Base-by-base conservation (phyloP, 2,329 filamentous ascomycete species). In the Zasmidium cellare region DNA sequence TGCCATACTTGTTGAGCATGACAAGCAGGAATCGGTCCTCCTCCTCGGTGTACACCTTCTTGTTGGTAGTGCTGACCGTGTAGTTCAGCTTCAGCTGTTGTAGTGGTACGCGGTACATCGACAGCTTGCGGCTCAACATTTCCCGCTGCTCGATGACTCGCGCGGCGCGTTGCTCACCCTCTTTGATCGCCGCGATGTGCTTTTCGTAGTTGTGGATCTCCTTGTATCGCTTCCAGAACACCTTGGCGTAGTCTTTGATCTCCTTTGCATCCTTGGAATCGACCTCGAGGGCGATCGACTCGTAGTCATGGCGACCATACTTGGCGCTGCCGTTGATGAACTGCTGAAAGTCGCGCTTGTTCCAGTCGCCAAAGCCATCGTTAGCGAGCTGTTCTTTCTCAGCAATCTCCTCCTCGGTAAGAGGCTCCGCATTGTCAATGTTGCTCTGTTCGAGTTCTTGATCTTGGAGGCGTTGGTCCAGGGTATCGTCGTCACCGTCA, bases 41-140 rank as follows among this genome's bases (percentile, higher is more conserved):
- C 72, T 99, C 94, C 73, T 99, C 96, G 0, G 92, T 97, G 74
- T 99, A 99, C 1, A 99, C 92, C 79, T 99, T 99, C 80, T 99
- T 99, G 84, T 99, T 99, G 9, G 96, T 99, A 1, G 94, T 99
- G 6, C 92, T 96, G 24, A 99, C 94, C 0, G 92, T 96, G 76
- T 99, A 99, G 78, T 96, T 97, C 79, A 99, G 92, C 81, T 96
- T 96, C 70, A 99, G 86, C 76, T 99, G 94, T 75, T 99, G 94
- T 16, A 99, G 83, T 22, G 94, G 96, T 51, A 97, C 93, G n/a
- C 94, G 89, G 73, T 96, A 97, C 80, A 94, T 91, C 68, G 88
- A 84, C 84, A 99, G 90, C 84, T 99, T 99, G 84, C 92, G 96
- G 63, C 88, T 87, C 55, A 99, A 83, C 80, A 97, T 88, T 76